Conservation (phyloP, 2,329 filamentous ascomycete genomes). For the Aschersonia sp. region DNA sequence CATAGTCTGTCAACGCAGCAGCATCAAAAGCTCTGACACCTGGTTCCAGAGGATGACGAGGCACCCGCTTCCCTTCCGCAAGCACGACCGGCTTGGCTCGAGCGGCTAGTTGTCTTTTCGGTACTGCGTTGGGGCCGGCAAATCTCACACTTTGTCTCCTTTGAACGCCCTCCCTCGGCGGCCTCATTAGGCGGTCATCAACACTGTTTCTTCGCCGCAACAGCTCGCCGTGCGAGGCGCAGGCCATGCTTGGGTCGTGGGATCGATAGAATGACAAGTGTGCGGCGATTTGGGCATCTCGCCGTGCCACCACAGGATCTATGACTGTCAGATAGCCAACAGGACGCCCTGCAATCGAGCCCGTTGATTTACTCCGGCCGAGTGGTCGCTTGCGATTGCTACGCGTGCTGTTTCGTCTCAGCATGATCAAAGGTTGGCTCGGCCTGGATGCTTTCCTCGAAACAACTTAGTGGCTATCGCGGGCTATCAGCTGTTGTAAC, state of each 20-base stretch:
- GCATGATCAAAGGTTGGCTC: constrained; percentile 20
- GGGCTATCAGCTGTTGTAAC: not conserved
- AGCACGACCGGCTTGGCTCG: constrained; percentile 10
- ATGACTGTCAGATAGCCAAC: constrained; percentile 31
- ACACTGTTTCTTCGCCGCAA: constrained; percentile 9
- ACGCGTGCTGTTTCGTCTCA: constrained; percentile 32
- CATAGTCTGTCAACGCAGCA: not conserved
- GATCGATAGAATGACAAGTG: constrained; percentile 42
- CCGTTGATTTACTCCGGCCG: constrained; percentile 37
- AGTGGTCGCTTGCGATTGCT: constrained; percentile 25
- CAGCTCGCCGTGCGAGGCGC: constrained; percentile 8
- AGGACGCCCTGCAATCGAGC: constrained; percentile 24
- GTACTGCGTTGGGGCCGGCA: constrained; percentile 18
- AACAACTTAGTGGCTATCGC: not conserved
- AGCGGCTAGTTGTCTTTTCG: constrained; percentile 13
- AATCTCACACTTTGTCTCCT: constrained; percentile 42
- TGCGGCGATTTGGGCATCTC: constrained; percentile 49
- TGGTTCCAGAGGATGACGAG: not conserved
- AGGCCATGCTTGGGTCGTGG: constrained; percentile 7
- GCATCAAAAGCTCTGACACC: not conserved
- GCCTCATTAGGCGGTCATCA: constrained; percentile 5
- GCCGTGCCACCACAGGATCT: constrained; percentile 30
- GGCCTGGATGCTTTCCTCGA: too few species aligned
- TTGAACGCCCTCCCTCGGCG: constrained; percentile 5
- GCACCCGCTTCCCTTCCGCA: not conserved